Evolutionary conservation across 805 yeast genomes (phyloP), one percentile per base, ranked within the genome.

Genomic region (Candida koratica): DNA sequence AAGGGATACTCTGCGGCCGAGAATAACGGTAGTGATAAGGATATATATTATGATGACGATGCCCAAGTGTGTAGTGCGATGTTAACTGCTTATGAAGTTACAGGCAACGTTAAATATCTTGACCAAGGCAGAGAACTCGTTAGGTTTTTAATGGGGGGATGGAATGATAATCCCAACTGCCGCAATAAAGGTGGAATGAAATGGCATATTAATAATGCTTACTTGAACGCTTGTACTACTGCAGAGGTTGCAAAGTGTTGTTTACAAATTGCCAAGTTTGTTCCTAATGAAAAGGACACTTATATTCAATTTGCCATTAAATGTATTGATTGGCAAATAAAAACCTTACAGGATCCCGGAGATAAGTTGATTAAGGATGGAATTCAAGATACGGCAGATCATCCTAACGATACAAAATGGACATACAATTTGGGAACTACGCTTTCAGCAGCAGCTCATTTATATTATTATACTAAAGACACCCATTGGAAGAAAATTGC

Each of bases 31-130:
- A 79, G 73, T 30, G 81, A 80, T 53, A 60, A 61, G 34, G 87
- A 81, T 52, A 75, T 81, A 26, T 80, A 81, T 54, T 77, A 77
- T 43, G 87, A 81, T 49, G 89, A 81, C 49, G 83, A 81, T 51
- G 89, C 88, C 2, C 89, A 81, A 52, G 76, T 81, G 10, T 81
- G 83, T 11, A 66, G 78, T 47, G 81, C 80, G 3, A 63, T 79
- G 46, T 60, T 82, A 39, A 70, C 78, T 3, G 84, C 84, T 2
- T 81, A 76, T 49, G 87, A 80, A 49, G 84, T 77, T 16, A 79
- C 86, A 1, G 73, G 72, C 1, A 73, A 79, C 43, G 60, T 60
- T 45, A 60, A 61, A 30, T 77, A 65, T 49, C 60, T 81, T 42
- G 77, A 72, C 45, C 63, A 65, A 45, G 83, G 79, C 6, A 63